These are phyloP conservation scores for Daedalea quercina DNA, from an alignment of 768 basidiomycete species.

Conservation along the genomic window DNA sequence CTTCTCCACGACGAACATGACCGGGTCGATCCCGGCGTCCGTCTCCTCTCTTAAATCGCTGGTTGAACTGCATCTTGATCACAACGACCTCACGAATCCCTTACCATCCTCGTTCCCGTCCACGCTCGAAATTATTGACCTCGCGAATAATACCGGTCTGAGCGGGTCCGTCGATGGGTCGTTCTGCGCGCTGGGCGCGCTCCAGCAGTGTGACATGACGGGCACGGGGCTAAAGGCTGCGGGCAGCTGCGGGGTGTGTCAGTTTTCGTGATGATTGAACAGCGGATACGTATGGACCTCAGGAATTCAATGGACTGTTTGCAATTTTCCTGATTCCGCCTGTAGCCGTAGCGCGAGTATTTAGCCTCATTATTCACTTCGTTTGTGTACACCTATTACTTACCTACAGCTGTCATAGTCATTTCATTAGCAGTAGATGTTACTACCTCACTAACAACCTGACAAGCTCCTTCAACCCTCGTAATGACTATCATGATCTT, in stretches of 20 bases:
- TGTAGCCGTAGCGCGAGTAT: no score
- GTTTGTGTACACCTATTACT: no score
- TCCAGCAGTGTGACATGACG: constrained; percentile 23
- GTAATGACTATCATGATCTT: no score
- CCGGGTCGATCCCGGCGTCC: constrained; percentile 28
- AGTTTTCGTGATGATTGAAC: constrained; percentile 17
- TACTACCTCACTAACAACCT: no score
- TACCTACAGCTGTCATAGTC: no score
- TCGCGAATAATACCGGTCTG: constrained; percentile 33
- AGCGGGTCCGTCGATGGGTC: constrained; percentile 23
- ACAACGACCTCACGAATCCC: constrained; percentile 28
- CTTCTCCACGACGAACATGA: constrained; percentile 33
- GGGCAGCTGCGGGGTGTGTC: constrained; percentile 20
- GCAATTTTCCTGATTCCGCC: no score
- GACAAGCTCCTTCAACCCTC: no score
- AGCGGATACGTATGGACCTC: no score
- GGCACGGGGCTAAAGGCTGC: constrained; percentile 18
- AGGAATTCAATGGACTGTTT: no score
- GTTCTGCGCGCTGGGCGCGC: constrained; percentile 20
- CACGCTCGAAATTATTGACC: constrained; percentile 26
- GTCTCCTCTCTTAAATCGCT: constrained; percentile 29
- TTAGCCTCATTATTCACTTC: no score
- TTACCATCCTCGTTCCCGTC: constrained; percentile 29
- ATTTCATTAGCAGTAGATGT: no score
- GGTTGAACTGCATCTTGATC: constrained; percentile 31